These are phyloP conservation scores for Halenospora varia DNA, from an alignment of 495 filamentous ascomycete species.

Conservation along the genomic window DNA sequence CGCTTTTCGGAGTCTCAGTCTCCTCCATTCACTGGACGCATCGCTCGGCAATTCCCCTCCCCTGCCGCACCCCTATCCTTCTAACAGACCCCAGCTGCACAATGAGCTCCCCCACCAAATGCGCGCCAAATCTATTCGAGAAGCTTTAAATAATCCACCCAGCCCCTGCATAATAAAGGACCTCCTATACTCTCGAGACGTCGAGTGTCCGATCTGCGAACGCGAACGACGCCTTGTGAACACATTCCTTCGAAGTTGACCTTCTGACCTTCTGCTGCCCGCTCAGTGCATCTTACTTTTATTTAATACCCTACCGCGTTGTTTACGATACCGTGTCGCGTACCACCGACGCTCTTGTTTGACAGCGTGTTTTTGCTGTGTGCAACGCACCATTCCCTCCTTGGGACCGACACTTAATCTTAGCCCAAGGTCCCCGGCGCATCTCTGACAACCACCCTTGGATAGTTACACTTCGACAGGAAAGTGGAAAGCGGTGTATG, in stretches of 20 bases:
- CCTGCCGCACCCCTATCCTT: background rate
- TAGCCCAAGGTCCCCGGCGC: background rate
- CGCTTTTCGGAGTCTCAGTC: too few relatives aligned
- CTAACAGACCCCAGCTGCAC: conserved; percentile 4
- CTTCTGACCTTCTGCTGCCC: background rate
- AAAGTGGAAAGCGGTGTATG: background rate
- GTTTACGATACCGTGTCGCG: conserved; percentile 13
- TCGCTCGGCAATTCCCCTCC: too few relatives aligned
- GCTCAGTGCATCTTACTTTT: background rate
- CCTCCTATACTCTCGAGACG: conserved; percentile 14
- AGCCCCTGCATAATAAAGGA: conserved; percentile 11
- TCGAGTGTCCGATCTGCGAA: conserved; percentile 3
- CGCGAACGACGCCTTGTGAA: background rate
- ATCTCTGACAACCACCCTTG: background rate
- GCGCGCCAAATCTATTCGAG: background rate
- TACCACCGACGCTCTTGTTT: conserved; percentile 1
- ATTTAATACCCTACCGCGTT: conserved; percentile 6
- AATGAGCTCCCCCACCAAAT: conserved; percentile 5
- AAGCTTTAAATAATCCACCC: conserved; percentile 2
- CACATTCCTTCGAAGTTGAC: conserved; percentile 1
- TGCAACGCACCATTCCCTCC: background rate
- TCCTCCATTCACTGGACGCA: too few relatives aligned
- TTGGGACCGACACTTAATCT: background rate
- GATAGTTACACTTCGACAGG: background rate
- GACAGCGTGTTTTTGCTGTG: conserved; percentile 10